Conservation (phyloP, 352 stramenopile genomes). For the Phytophthora hybrid region DNA sequence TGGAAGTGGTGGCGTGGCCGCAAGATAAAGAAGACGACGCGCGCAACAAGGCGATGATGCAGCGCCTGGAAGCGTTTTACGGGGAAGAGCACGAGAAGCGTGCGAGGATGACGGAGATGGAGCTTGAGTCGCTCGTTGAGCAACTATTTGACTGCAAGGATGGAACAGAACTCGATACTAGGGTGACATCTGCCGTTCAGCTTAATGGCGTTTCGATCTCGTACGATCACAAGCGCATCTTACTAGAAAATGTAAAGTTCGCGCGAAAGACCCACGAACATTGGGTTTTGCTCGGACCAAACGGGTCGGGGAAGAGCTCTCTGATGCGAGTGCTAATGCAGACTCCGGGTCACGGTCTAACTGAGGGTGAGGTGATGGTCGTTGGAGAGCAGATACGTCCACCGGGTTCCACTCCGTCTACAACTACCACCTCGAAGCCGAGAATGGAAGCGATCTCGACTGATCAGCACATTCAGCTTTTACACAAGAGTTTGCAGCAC, state of each 20-base stretch:
- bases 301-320: slow-evolving; percentile 83
- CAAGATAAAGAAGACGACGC: slow-evolving; percentile 34
- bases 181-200: slow-evolving; percentile 36
- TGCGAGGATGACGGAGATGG: slow-evolving; percentile 37
- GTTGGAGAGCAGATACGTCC: slow-evolving; percentile 35
- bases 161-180: background rate
- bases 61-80: slow-evolving; percentile 46
- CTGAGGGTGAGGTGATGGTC: slow-evolving; percentile 50
- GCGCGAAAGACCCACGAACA: slow-evolving; percentile 59
- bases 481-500: slow-evolving; percentile 50
- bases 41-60: slow-evolving; percentile 52
- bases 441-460: slow-evolving; percentile 89
- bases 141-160: slow-evolving; percentile 49
- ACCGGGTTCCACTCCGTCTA: background rate
- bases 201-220: slow-evolving; percentile 66
- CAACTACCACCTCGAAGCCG: background rate
- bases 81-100: slow-evolving; percentile 46
- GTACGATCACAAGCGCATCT: slow-evolving; percentile 54
- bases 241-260: slow-evolving; percentile 68
- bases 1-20: slow-evolving; percentile 54
- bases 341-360: slow-evolving; percentile 58
- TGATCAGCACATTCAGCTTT: slow-evolving; percentile 88
- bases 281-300: slow-evolving; percentile 75
- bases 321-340: slow-evolving; percentile 80
- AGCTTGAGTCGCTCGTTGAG: slow-evolving; percentile 47